These are phyloP conservation scores for Aspergillus nidulans DNA, from an alignment of 495 filamentous ascomycete genomes.

Conservation along the genomic window DNA sequence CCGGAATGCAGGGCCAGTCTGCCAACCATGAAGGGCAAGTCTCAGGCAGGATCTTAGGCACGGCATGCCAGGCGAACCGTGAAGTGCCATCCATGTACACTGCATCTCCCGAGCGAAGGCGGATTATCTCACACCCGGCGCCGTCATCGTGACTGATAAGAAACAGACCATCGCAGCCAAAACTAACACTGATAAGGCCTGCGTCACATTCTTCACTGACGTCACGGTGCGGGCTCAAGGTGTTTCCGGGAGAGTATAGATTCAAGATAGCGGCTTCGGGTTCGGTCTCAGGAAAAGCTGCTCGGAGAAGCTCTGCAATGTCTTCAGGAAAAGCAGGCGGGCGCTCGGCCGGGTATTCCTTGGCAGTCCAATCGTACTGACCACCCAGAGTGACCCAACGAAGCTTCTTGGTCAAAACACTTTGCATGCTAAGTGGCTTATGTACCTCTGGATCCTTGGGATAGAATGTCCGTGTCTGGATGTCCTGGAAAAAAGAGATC, in stretches of 20 bases:
- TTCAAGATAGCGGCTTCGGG: conserved; percentile 91
- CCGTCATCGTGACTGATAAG: conserved; percentile 39
- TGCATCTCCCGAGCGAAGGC: conserved; percentile 73
- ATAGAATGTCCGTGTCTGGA: conserved; percentile 31
- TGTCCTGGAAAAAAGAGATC: conserved; percentile 49
- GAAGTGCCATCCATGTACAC: conserved; percentile 76
- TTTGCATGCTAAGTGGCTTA: conserved; percentile 60
- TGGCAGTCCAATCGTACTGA: conserved; percentile 90
- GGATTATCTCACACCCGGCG: conserved; percentile 52
- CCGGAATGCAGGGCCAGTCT: conserved; percentile 64
- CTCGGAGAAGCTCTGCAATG: conserved; percentile 57
- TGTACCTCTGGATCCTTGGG: conserved; percentile 67
- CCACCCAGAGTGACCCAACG: conserved; percentile 92
- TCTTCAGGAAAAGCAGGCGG: conserved; percentile 75
- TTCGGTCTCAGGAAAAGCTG: conserved; percentile 64
- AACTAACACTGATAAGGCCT: conserved; percentile 75
- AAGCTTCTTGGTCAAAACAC: conserved; percentile 68
- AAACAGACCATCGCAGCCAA: conserved; percentile 87
- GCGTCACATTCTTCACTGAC: conserved; percentile 74
- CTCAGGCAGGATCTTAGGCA: conserved; percentile 70
- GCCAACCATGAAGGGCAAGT: conserved; percentile 73
- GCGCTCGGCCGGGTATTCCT: conserved; percentile 62
- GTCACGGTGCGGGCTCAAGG: conserved; percentile 82
- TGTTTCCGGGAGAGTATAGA: conserved; percentile 82
- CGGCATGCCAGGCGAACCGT: conserved; percentile 90